A percentile compares a stretch with the other conserved stretches of the same genome.
Conservation (phyloP, 1,284 basidiomycete genomes). For the Ganoderma leucocontextum region DNA sequence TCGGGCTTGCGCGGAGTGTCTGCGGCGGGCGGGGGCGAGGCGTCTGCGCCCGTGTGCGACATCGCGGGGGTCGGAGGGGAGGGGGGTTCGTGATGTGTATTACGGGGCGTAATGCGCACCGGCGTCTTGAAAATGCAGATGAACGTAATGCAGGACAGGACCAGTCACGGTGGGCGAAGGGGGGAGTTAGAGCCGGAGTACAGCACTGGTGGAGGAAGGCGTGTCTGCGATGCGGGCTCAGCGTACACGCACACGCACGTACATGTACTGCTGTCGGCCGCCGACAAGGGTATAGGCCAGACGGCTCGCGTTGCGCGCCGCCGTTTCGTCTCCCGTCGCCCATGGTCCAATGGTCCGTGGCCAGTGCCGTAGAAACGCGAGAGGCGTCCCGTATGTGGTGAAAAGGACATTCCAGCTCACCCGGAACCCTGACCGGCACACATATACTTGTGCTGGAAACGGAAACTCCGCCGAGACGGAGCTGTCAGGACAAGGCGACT, state of each 20-base stretch:
- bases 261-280: background rate
- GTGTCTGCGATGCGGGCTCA: background rate
- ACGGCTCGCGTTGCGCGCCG: background rate
- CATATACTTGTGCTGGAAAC: background rate
- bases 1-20: constrained; percentile 26
- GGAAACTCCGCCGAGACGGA: background rate
- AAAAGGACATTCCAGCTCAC: background rate
- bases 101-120: background rate
- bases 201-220: background rate
- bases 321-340: constrained; percentile 4
- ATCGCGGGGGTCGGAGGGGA: constrained; percentile 17
- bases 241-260: background rate
- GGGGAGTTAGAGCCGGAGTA: background rate
- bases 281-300: constrained; percentile 19
- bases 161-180: background rate
- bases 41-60: constrained; percentile 6
- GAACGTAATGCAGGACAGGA: background rate
- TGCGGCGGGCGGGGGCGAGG: constrained; percentile 13
- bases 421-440: background rate
- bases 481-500: constrained; percentile 8
- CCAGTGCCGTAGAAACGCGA: background rate
- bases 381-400: constrained; percentile 2
- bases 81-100: background rate
- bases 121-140: background rate
- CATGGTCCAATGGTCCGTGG: background rate